Base-by-base conservation (phyloP, 2,329 filamentous ascomycete species). In the Blumeria graminis region DNA sequence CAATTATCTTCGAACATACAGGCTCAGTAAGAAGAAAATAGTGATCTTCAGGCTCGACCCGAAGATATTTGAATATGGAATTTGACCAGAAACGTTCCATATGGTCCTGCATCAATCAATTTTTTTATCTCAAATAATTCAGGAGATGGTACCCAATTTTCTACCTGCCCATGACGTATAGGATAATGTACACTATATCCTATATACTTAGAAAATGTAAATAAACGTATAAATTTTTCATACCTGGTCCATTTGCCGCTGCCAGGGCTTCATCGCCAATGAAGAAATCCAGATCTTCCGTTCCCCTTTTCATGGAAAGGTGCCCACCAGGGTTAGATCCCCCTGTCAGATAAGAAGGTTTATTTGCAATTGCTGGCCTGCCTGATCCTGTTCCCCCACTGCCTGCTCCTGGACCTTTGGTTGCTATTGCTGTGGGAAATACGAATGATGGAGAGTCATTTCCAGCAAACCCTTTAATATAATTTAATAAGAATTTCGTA, bases 21-120 rank as follows among this genome's bases (percentile, higher is more conserved):
- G 92, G 92, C 69, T 98, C 92, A 59, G 92, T 98, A 58, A 98
- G 81, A 60, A 98, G 81, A 71, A 98, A 98, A 74, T 94, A 89
- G 71, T 98, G 92, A 68, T 98, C 92, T 72, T 98, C 92, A 34
- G 92, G 92, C 72, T 98, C 92, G 63, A 98, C 92, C 65, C 92
- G 81, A 56, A 98, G 78, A 68, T 98, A 98, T 70, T 98, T 98
- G 80, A 98, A 98, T 72, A 98, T 98, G 61, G 92, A 98, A 74
- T 96, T 96, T 63, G 93, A 96, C 92, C 92, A 98, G 74, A 96
- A 98, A 61, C 92, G 83, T 71, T 98, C 92, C 92, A 98, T 98
- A 66, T 95, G 86, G 71, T 98, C 92, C 86, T 92, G 63, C 6
- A 58, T 56, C 60, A 48, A 36, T 61, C 58, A 62, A 63, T 56